A percentile compares a stretch with the other conserved stretches of the same genome.
Conservation (phyloP, 805 yeast genomes). For the Spathaspora hagerdaliae region DNA sequence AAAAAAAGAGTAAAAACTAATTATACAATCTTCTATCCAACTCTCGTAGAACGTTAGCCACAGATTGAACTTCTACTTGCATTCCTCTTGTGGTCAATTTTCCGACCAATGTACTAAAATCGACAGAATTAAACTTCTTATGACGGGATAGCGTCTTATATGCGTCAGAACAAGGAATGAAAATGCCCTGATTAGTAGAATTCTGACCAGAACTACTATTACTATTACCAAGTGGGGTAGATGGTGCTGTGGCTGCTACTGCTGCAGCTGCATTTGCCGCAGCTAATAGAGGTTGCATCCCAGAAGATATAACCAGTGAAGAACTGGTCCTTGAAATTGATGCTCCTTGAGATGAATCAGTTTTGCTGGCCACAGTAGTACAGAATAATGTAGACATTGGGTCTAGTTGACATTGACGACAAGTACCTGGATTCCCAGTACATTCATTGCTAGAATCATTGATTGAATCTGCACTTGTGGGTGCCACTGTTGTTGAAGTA, state of each 20-base stretch:
- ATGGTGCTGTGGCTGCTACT: conserved; percentile 11
- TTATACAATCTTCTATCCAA: conserved; percentile 64
- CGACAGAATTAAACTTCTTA: conserved; percentile 68
- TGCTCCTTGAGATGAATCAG: background rate
- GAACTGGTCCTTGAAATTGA: conserved; percentile 8
- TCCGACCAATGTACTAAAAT: conserved; percentile 69
- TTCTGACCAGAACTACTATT: background rate
- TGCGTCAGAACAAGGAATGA: conserved; percentile 87
- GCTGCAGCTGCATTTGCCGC: conserved; percentile 14
- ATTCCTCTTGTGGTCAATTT: conserved; percentile 77
- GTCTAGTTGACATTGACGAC: conserved; percentile 76
- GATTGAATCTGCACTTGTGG: conserved; percentile 5
- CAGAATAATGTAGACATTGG: conserved; percentile 89
- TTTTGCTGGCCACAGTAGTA: conserved; percentile 68
- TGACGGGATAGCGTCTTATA: conserved; percentile 83
- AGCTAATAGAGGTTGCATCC: conserved; percentile 6
- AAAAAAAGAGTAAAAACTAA: conserved; percentile 12
- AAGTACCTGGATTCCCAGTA: conserved; percentile 86
- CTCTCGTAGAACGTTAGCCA: conserved; percentile 79
- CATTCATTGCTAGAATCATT: conserved; percentile 34
- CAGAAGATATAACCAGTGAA: background rate
- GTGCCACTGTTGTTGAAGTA: conserved; percentile 1
- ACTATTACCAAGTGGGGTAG: conserved; percentile 11
- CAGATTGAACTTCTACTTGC: conserved; percentile 89
- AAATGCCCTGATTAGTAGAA: conserved; percentile 31